A percentile compares a stretch with the other conserved stretches of the same genome.
Evolutionary conservation across 78 protist genomes (phyloP).

Genomic region (Polysphondylium violaceum): DNA sequence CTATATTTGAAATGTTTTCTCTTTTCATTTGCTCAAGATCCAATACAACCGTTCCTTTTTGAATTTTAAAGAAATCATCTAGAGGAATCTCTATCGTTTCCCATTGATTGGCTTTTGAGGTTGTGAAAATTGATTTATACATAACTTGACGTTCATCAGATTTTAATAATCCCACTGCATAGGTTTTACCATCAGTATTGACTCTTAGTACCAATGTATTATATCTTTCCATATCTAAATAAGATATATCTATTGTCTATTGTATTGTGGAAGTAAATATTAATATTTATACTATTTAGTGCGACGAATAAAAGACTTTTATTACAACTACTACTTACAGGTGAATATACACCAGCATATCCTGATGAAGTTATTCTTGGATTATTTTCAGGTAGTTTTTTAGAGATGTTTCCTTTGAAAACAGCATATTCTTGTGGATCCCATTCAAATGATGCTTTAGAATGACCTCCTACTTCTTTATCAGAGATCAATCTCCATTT

Average conservation of each 20-base stretch:
- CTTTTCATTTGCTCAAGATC: background rate
- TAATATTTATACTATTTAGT: background rate
- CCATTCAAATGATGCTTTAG: slow-evolving; percentile 20
- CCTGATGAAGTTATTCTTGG: slow-evolving; percentile 26
- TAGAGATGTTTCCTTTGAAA: slow-evolving; percentile 50
- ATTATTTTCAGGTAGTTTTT: slow-evolving; percentile 39
- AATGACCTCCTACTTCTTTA: slow-evolving; percentile 51
- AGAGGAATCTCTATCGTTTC: slow-evolving; percentile 36
- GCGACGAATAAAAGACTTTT: background rate
- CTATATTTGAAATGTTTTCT: slow-evolving; percentile 21
- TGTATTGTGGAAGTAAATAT: background rate
- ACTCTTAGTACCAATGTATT: slow-evolving; percentile 7
- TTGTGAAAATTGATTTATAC: slow-evolving; percentile 63
- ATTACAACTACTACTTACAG: background rate
- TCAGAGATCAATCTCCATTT: slow-evolving; percentile 66
- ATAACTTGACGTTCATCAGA: slow-evolving; percentile 15
- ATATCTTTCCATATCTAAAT: background rate
- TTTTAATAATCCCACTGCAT: slow-evolving; percentile 50
- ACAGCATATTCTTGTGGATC: background rate
- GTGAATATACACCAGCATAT: slow-evolving; percentile 41
- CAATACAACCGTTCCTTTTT: slow-evolving; percentile 32
- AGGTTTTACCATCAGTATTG: slow-evolving; percentile 25
- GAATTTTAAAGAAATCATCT: slow-evolving; percentile 32
- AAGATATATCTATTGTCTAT: slow-evolving; percentile 3
- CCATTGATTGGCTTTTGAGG: slow-evolving; percentile 34